Base-by-base conservation (phyloP, 2,329 filamentous ascomycete genomes). In the Beauveria bassiana region DNA sequence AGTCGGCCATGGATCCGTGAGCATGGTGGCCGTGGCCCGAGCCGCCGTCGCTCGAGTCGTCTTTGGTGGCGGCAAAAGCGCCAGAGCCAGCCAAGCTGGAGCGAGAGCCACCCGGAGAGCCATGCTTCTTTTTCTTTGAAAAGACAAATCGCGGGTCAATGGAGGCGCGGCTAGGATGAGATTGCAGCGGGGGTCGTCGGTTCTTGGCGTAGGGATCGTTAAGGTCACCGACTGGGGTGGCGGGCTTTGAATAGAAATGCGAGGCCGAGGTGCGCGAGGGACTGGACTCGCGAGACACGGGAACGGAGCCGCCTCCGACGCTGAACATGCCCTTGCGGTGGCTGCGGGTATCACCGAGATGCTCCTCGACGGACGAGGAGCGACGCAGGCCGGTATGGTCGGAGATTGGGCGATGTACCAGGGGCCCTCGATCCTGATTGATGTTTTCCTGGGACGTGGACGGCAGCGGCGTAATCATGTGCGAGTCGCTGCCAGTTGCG, bases 161-260 rank as follows among this genome's bases (percentile, higher is more conserved):
- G 8, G 76, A 77, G 28, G 79, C 81, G 38, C 85, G 80, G 52
- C 84, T 82, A 4, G 86, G 76, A 65, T 87, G 85, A 65, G 83
- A 85, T 28, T 81, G 78, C 66, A 88, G 90, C 1, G 88, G 86
- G 2, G 86, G 84, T 57, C 92, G 86, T 68, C 88, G 92, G 67
- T 85, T 87, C 64, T 91, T 89, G n/a, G 91, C 87, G 70, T 96
- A 96, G 1, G 92, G 91, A 68, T 96, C 91, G 70, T 96, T 89
- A 56, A 79, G 81, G 63, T 96, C 91, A 28, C 89, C 91, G 20
- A 85, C 82, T 4, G 91, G 91, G 2, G 90, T 93, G 65, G 90
- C 88, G 0, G 91, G 88, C 63, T 90, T 85, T 28, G 87, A 86
- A 67, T 88, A 90, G 66, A 79, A 84, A 64, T 84, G 79, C 40